Base-by-base conservation (phyloP, 208 protist genomes). In the Trypanosoma platydactyli region DNA sequence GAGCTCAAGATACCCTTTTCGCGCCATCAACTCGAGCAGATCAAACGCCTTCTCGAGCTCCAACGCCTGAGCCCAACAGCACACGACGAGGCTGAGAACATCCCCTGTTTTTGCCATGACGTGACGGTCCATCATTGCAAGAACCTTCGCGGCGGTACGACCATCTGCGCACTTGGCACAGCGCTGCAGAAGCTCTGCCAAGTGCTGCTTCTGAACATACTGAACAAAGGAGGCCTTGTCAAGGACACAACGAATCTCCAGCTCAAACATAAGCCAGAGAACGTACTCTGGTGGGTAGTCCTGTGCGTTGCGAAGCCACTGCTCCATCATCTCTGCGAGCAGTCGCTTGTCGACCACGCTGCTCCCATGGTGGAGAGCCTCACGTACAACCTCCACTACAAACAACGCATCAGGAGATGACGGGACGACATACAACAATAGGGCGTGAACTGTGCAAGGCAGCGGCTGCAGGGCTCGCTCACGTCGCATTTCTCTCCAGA, bases 91-190 rank as follows among this genome's bases (percentile, higher is more conserved):
- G 20, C 83, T 81, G 27, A 91, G 71, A 41, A 93, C 71, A 63
- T 95, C 86, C 4, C 81, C 83, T 1, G 87, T 92, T 45, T 88
- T 86, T 6, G 76, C 58, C 51, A 95, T 72, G 35, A 75, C 74
- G 59, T 95, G 90, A 5, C 90, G 80, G 66, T 95, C 90, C 84
- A 95, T 92, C 60, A 95, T 68, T 1, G 87, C 87, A 27, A 94
- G 64, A 38, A 84, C 81, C 62, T 88, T 77, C 54, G 74, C 78
- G 1, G 84, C 83, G 13, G 87, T 91, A 12, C 54, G 71, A 5
- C 81, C 76, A 58, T 95, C 86, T 2, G 81, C 84, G 72, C 77
- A 76, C 74, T 91, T 88, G 24, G 90, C 90, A 62, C 84, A 91
- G 40, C 76, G 73, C 49, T 92, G 74, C 33, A 95, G 73, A 48